Evolutionary conservation across 75 land plant genomes (phyloP), one percentile per base, ranked within the genome.

Genomic region (Cryptomeria japonica): DNA sequence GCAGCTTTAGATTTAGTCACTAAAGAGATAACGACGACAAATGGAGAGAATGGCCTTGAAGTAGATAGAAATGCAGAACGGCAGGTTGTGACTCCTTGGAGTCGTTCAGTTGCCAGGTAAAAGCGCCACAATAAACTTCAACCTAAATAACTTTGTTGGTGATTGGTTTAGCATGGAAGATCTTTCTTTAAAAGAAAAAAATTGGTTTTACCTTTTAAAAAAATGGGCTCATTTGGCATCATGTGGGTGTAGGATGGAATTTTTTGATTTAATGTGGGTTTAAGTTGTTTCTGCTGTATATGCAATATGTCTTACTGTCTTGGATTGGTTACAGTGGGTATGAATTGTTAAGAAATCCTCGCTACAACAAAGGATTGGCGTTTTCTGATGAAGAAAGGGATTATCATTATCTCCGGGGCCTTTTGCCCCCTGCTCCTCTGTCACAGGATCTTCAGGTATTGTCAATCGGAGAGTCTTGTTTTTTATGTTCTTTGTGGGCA

Each of bases 301-400:
- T 82, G 47, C 49, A 82, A 2, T 82, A 25, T 22, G 41, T 82
- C 49, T 46, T 46, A 10, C 42, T 31, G 12, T 79, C 46, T 41
- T 39, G 82, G 82, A 12, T 82, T 82, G 42, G 34, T 39, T 19
- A 31, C 86, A 91, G 92, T 88, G 92, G 92, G 38, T 53, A 82
- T 76, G 92, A 91, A 80, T 83, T 91, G 42, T 70, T 91, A 68
- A 87, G 89, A 38, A 89, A 90, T 91, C 92, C 92, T 46, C 64
- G 92, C 42, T 91, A 91, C 87, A 91, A 91, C 86, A 91, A 91
- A 83, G 92, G 92, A 7, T 84, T 91, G 82, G 92, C 89, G 14
- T 90, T 91, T 87, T 37, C 86, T 32, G 84, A 88, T 37, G 89
- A 84, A 79, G 92, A 91, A 72, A 88, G 92, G 82, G 92, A 91